Conservation (phyloP, 257 asterid genomes). For the Penstemon davidsonii region DNA sequence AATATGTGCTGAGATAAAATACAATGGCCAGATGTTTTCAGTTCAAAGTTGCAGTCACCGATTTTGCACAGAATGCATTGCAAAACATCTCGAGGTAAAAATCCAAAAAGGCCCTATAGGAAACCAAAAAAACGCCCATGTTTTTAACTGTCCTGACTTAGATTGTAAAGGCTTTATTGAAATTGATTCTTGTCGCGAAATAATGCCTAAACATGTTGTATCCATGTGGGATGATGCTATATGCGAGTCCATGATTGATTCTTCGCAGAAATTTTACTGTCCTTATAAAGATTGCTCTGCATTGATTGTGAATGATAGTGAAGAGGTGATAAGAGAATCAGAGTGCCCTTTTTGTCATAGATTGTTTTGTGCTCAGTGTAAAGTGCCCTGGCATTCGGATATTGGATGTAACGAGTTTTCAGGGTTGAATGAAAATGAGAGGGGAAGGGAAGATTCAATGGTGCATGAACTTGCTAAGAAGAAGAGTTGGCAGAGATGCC, state of each 20-base stretch:
- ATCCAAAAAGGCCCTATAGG: background rate
- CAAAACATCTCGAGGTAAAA: conserved; percentile 24
- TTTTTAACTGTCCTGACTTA: background rate
- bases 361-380: conserved; percentile 32
- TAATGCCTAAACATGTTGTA: too few relatives aligned
- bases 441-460: conserved; percentile 27
- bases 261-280: too few relatives aligned
- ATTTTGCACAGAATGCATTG: conserved; percentile 34
- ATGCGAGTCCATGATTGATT: too few relatives aligned
- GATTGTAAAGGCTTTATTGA: too few relatives aligned
- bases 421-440: conserved; percentile 12
- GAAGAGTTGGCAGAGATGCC: conserved; percentile 30
- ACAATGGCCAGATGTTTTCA: conserved; percentile 21
- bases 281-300: too few relatives aligned
- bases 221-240: too few relatives aligned
- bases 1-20: conserved; percentile 39
- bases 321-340: too few relatives aligned
- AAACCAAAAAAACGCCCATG: background rate
- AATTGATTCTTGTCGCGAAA: too few relatives aligned
- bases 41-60: conserved; percentile 27
- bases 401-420: conserved; percentile 27
- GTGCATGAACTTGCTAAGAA: conserved; percentile 27
- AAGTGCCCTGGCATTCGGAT: conserved; percentile 31
- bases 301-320: too few relatives aligned
- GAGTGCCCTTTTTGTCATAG: background rate